Percentiles rank a stretch among this genome's conserved stretches.
phyloP scores from a whole-genome alignment of 1,284 basidiomycete species.

The Gomphus bonarii region DNA sequence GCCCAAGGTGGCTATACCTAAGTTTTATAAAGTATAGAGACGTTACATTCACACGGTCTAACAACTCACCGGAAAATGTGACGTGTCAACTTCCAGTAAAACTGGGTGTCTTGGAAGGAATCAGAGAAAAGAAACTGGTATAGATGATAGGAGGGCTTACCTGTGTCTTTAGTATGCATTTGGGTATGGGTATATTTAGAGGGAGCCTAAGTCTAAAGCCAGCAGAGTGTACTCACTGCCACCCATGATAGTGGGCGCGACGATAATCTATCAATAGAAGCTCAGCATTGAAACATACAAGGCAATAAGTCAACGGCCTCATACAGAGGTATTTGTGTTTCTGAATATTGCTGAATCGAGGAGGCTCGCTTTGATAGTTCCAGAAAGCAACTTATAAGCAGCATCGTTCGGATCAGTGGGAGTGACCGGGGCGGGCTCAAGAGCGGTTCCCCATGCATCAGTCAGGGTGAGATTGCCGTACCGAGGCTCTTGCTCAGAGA shows the following conservation, averaged over 20 bases:
- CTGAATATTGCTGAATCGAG: background rate
- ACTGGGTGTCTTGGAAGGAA: constrained; percentile 33
- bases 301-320: too few relatives aligned
- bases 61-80: constrained; percentile 21
- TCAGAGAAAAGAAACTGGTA: background rate
- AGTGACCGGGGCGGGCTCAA: constrained; percentile 47
- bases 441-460: constrained; percentile 32
- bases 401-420: constrained; percentile 31
- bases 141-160: constrained; percentile 11
- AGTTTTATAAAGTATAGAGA: constrained; percentile 13
- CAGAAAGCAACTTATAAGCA: constrained; percentile 37
- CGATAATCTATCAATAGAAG: constrained; percentile 22
- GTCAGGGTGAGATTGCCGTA: constrained; percentile 28
- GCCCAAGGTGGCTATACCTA: constrained; percentile 32
- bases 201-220: background rate
- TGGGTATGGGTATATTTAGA: background rate
- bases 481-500: constrained; percentile 22
- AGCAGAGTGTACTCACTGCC: constrained; percentile 23
- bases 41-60: constrained; percentile 5
- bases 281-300: background rate
- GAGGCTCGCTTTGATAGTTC: constrained; percentile 33
- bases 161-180: constrained; percentile 22
- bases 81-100: constrained; percentile 34
- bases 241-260: constrained; percentile 43
- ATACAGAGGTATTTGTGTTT: background rate